Conservation (phyloP, 129 eudicot species). For the Artemisia argyi region DNA sequence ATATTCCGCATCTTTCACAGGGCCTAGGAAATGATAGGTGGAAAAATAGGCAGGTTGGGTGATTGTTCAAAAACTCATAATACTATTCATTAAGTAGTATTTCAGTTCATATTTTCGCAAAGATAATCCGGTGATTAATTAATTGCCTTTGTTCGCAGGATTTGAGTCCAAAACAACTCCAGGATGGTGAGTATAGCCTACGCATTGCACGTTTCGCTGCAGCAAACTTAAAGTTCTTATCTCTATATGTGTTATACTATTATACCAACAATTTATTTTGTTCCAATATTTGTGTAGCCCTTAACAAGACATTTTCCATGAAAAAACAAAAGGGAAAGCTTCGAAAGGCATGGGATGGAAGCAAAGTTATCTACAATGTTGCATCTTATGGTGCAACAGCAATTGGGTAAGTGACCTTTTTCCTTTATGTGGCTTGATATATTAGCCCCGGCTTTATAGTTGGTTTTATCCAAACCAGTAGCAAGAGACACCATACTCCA, state of each 20-base stretch:
- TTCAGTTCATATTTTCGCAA: no score
- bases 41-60: background rate
- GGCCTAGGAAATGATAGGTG: slow-evolving; percentile 14
- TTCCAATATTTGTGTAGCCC: slow-evolving; percentile 49
- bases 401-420: slow-evolving; percentile 61
- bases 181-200: slow-evolving; percentile 65
- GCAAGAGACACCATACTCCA: background rate
- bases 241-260: background rate
- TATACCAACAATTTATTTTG: background rate
- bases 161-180: slow-evolving; percentile 89
- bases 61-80: background rate
- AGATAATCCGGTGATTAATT: background rate
- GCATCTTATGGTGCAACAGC: slow-evolving; percentile 99
- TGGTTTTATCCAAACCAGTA: background rate
- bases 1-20: background rate
- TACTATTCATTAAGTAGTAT: no score
- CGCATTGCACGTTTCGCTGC: background rate
- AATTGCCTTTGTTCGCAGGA: slow-evolving; percentile 47
- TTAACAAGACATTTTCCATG: slow-evolving; percentile 82
- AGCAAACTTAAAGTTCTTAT: background rate
- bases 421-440: slow-evolving; percentile 1
- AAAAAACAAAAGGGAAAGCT: slow-evolving; percentile 87
- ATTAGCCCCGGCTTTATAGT: background rate
- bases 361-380: slow-evolving; percentile 92
- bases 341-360: slow-evolving; percentile 98